phyloP scores from a whole-genome alignment of 2,329 filamentous ascomycete genomes.

The Ustulina deusta region DNA sequence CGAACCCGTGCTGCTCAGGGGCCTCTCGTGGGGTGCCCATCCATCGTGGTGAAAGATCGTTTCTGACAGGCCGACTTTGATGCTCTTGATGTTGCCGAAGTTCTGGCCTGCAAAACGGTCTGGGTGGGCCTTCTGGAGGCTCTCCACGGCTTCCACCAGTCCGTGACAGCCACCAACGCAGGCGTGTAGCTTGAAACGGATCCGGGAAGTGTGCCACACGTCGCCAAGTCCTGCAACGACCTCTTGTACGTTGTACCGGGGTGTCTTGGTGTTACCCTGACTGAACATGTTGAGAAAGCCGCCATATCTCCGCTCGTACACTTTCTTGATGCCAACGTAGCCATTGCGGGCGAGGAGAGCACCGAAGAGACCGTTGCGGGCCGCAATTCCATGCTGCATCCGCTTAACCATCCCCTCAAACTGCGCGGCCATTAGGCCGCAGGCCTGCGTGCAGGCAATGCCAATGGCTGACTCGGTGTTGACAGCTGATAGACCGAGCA shows the following conservation, averaged over 20 bases:
- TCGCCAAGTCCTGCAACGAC: slow-evolving; percentile 51
- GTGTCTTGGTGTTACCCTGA: slow-evolving; percentile 38
- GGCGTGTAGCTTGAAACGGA: slow-evolving; percentile 35
- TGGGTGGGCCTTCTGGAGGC: slow-evolving; percentile 25
- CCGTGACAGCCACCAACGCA: slow-evolving; percentile 35
- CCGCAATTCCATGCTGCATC: slow-evolving; percentile 61
- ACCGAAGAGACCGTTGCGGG: slow-evolving; percentile 57
- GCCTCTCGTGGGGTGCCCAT: slow-evolving; percentile 50
- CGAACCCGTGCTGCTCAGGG: slow-evolving; percentile 53
- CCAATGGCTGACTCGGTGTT: slow-evolving; percentile 54
- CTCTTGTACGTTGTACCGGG: slow-evolving; percentile 38
- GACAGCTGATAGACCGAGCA: slow-evolving; percentile 49
- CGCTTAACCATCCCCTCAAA: slow-evolving; percentile 59
- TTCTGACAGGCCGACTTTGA: slow-evolving; percentile 32
- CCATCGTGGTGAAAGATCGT: slow-evolving; percentile 53
- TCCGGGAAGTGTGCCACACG: slow-evolving; percentile 30
- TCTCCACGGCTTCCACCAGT: slow-evolving; percentile 28
- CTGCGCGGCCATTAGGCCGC: slow-evolving; percentile 57
- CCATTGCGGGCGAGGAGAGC: slow-evolving; percentile 54
- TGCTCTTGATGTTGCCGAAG: slow-evolving; percentile 15
- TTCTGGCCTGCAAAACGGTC: slow-evolving; percentile 13
- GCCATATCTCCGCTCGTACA: slow-evolving; percentile 55
- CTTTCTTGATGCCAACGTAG: slow-evolving; percentile 55
- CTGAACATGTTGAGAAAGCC: slow-evolving; percentile 58
- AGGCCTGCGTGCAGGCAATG: slow-evolving; percentile 56